phyloP scores from a whole-genome alignment of 495 filamentous ascomycete genomes.

The Lophiostoma macrostomum region DNA sequence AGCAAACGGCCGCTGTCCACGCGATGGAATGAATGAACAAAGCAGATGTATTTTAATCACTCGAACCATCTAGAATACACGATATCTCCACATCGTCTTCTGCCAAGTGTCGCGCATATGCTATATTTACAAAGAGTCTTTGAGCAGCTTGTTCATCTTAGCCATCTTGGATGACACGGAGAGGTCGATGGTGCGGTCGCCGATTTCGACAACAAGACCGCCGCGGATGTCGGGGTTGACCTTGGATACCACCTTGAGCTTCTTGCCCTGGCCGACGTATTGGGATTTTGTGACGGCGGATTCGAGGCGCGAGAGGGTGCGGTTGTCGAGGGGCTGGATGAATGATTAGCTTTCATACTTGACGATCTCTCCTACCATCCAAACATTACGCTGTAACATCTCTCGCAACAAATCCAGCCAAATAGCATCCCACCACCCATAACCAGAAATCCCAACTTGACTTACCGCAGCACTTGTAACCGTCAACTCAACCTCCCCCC shows the following conservation, averaged over 20 bases:
- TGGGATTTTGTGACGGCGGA: slow-evolving; percentile 81
- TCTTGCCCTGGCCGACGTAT: slow-evolving; percentile 88
- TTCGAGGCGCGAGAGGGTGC: slow-evolving; percentile 79
- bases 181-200: slow-evolving; percentile 96
- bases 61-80: slow-evolving; percentile 30
- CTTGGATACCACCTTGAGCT: slow-evolving; percentile 92
- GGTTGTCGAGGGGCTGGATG: slow-evolving; percentile 79
- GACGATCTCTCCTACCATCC: too few relatives aligned
- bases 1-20: too few relatives aligned
- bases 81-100: neutral
- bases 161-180: slow-evolving; percentile 91
- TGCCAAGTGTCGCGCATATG: neutral
- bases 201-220: slow-evolving; percentile 92
- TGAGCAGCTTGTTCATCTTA: slow-evolving; percentile 99
- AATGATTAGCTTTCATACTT: slow-evolving; percentile 19
- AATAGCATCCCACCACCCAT: too few relatives aligned
- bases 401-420: too few relatives aligned
- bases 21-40: slow-evolving; percentile 11
- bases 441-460: slow-evolving; percentile 9
- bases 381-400: too few relatives aligned
- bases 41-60: slow-evolving; percentile 16
- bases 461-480: slow-evolving; percentile 87
- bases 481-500: slow-evolving; percentile 86
- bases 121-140: slow-evolving; percentile 82
- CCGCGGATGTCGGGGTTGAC: slow-evolving; percentile 93